Evolutionary conservation across 129 eudicot genomes (phyloP), one percentile per base, ranked within the genome.

Genomic region (Logfia minima): DNA sequence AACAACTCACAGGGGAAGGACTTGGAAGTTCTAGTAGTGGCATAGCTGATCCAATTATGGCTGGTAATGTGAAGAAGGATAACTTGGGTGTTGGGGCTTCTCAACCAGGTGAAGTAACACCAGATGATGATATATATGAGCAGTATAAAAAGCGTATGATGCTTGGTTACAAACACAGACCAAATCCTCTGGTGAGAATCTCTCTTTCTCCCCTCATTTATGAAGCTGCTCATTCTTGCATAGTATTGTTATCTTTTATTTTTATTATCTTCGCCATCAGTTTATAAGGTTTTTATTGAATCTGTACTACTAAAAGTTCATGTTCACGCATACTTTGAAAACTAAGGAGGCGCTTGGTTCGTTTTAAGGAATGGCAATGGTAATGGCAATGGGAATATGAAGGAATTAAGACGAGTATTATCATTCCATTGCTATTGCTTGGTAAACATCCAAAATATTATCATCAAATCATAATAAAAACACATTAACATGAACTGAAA

Each of bases 131-230:
- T 77, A 91, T 91, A 34, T 91, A 91, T 19, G 97, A 91, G 82
- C 94, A 91, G 88, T 88, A 91, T 66, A 91, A 91, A 84, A 91
- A 91, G 71, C 92, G 92, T 6, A 88, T 91, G 97, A 88, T 91
- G 97, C 94, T 91, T 31, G 94, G 97, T 37, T 88, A 91, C 70
- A 76, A 79, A 18, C 77, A 88, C 76, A 78, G 94, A 75, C 97
- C 97, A 75, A 91, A 91, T 83, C 94, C 97, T 41, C 77, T 91
- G 86, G 97, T 91, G 4, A 77, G 82, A 32, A 21, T 53, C 10
- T 58, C 55, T 41, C 45, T 31, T 16, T 17, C 29, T 2, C 63
- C 63, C 29, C 26, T 58, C 8, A 73, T 35, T 56, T 62, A 23
- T 41, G 48, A 14, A 66, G 41, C 6, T 64, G 41, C 9, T 55